Evolutionary conservation across 2,329 filamentous ascomycete species (phyloP).

Genomic region (Claviceps spartinae): DNA sequence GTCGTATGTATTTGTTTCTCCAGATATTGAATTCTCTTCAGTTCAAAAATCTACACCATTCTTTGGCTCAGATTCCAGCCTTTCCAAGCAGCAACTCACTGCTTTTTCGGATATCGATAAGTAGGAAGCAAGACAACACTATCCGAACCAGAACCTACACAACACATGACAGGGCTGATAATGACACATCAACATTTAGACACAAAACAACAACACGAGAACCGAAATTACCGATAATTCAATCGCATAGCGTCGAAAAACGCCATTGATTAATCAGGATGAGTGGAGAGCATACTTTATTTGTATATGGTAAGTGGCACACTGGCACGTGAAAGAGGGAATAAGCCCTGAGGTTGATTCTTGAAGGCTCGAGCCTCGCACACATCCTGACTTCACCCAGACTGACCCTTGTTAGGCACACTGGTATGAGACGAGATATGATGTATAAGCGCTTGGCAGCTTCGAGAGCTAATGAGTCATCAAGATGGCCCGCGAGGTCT

Average conservation of each 20-base stretch:
- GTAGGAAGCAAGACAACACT: neutral
- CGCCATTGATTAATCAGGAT: slow-evolving; percentile 14
- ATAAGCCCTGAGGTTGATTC: no score
- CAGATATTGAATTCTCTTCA: no score
- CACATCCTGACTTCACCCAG: slow-evolving; percentile 1
- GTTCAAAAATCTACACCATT: neutral
- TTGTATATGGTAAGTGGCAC: slow-evolving; percentile 39
- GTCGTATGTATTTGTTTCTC: no score
- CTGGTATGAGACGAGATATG: slow-evolving; percentile 15
- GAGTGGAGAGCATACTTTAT: slow-evolving; percentile 32
- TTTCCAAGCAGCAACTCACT: neutral
- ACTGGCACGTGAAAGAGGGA: slow-evolving; percentile 1
- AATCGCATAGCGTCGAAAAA: neutral
- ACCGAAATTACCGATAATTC: neutral
- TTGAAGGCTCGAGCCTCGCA: neutral
- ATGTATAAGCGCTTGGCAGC: neutral
- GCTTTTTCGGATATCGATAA: neutral
- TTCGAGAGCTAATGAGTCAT: slow-evolving; percentile 11
- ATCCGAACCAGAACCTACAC: no score
- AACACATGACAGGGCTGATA: no score
- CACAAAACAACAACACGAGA: no score
- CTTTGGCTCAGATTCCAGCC: no score
- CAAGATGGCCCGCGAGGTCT: slow-evolving; percentile 72
- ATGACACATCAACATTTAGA: no score
- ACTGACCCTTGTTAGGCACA: slow-evolving; percentile 16